phyloP scores from a whole-genome alignment of 108 stramenopile genomes.

The Nannochloropsis salina region DNA sequence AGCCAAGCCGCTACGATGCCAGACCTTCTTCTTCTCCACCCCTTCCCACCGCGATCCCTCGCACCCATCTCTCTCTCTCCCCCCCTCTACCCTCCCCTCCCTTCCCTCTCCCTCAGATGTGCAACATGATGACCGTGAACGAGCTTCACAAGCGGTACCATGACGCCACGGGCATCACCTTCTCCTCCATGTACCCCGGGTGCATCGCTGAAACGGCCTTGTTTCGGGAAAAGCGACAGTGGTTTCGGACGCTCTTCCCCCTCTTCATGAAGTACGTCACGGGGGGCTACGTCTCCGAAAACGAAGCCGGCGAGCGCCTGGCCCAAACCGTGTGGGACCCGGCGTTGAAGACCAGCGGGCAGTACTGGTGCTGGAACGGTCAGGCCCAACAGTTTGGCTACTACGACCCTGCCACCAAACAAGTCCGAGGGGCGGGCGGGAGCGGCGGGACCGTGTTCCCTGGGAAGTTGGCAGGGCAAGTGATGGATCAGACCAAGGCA shows the following conservation, averaged over 20 bases:
- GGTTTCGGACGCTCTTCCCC: constrained; percentile 76
- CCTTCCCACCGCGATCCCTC: not conserved
- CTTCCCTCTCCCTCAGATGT: constrained; percentile 23
- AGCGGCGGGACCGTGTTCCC: constrained; percentile 90
- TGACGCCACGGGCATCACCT: constrained; percentile 75
- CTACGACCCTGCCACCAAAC: constrained; percentile 65
- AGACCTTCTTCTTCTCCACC: not conserved
- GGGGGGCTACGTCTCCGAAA: constrained; percentile 47
- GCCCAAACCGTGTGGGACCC: constrained; percentile 52
- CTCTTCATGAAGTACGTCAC: constrained; percentile 59
- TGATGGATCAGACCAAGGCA: constrained; percentile 65
- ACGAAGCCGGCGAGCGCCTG: constrained; percentile 54
- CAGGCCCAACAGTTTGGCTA: constrained; percentile 64
- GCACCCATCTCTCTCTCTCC: not conserved
- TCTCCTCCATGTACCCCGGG: constrained; percentile 89
- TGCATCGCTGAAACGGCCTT: constrained; percentile 91
- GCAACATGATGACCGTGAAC: constrained; percentile 64
- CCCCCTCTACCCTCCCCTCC: not conserved
- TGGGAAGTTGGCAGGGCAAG: constrained; percentile 74
- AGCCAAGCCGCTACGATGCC: not conserved
- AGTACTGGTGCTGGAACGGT: constrained; percentile 97
- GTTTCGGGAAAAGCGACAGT: constrained; percentile 89
- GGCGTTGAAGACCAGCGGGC: constrained; percentile 45
- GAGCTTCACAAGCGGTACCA: constrained; percentile 83
- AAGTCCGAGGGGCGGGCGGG: constrained; percentile 79